Evolutionary conservation across 352 stramenopile species (phyloP).

Genomic region (Aphanomyces euteiches): DNA sequence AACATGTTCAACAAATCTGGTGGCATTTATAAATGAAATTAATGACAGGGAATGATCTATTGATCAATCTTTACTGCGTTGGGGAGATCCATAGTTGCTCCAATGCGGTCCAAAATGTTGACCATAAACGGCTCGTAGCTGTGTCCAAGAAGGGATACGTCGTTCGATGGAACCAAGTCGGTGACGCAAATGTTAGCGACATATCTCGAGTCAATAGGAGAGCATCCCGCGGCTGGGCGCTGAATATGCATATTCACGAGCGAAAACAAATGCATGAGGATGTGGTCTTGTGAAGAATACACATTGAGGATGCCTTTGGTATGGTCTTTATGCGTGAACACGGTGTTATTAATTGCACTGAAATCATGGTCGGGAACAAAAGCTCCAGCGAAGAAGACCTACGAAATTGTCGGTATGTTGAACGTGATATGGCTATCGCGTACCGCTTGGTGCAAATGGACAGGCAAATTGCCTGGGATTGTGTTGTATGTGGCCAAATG

Average conservation of each 20-base stretch:
- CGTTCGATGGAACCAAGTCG: conserved; percentile 49
- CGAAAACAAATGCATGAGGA: conserved; percentile 76
- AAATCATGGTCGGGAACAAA: conserved; percentile 52
- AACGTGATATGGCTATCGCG: not conserved
- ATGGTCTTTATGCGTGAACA: conserved; percentile 33
- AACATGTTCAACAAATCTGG: conserved; percentile 72
- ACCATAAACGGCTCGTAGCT: conserved; percentile 73
- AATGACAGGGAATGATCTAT: not conserved
- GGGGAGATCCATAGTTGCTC: conserved; percentile 13
- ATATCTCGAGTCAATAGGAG: conserved; percentile 36
- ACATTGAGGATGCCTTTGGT: conserved; percentile 70
- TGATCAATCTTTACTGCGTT: not conserved
- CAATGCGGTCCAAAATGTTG: conserved; percentile 46
- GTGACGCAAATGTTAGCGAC: conserved; percentile 69
- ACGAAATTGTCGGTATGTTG: not conserved
- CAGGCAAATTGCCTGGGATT: not conserved
- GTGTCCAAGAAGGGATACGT: conserved; percentile 75
- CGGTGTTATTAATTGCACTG: conserved; percentile 37
- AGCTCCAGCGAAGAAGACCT: conserved; percentile 64
- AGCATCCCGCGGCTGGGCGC: conserved; percentile 52
- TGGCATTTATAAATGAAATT: conserved; percentile 28
- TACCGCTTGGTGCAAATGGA: conserved; percentile 24
- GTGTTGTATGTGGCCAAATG: conserved; percentile 42
- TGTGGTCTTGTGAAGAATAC: conserved; percentile 64
- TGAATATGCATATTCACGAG: conserved; percentile 48